A percentile compares a stretch with the other conserved stretches of the same genome.
phyloP scores from a whole-genome alignment of 2,329 filamentous ascomycete genomes.

The Cercospora citrullina region DNA sequence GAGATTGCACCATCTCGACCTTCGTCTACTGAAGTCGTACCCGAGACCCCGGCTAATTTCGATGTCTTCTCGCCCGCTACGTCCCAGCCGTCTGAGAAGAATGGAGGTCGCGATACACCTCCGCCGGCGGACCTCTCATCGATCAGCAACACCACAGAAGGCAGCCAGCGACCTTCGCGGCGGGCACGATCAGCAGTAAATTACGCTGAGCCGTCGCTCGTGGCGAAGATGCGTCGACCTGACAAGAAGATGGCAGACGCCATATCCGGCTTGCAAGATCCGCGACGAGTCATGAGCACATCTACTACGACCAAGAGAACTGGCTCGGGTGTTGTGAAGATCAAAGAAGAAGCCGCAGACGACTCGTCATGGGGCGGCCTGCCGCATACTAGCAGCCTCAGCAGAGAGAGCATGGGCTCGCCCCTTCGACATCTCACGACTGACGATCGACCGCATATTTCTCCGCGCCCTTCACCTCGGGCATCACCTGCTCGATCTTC shows the following conservation, averaged over 20 bases:
- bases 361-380: conserved; percentile 25
- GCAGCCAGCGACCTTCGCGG: conserved; percentile 44
- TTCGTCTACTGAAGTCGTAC: conserved; percentile 16
- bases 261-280: conserved; percentile 39
- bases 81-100: conserved; percentile 42
- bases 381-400: conserved; percentile 5
- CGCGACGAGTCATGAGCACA: conserved; percentile 32
- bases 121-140: conserved; percentile 44
- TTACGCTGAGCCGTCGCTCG: conserved; percentile 52
- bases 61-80: conserved; percentile 48
- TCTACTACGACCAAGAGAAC: conserved; percentile 14
- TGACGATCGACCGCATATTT: conserved; percentile 12
- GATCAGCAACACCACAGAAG: conserved; percentile 36
- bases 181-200: conserved; percentile 50
- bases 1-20: conserved; percentile 28
- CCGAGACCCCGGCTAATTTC: conserved; percentile 35
- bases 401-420: conserved; percentile 17
- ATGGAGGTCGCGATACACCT: conserved; percentile 42
- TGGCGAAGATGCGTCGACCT: conserved; percentile 52
- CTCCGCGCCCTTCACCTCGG: conserved; percentile 10
- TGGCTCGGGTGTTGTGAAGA: conserved; percentile 22
- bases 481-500: conserved; percentile 9
- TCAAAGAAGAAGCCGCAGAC: conserved; percentile 36
- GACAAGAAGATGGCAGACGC: conserved; percentile 51
- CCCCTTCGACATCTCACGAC: conserved; percentile 14